A percentile compares a stretch with the other conserved stretches of the same genome.
These are phyloP conservation scores for Conoideocrella luteorostrata DNA, from an alignment of 2,329 filamentous ascomycete species.

Conservation along the genomic window DNA sequence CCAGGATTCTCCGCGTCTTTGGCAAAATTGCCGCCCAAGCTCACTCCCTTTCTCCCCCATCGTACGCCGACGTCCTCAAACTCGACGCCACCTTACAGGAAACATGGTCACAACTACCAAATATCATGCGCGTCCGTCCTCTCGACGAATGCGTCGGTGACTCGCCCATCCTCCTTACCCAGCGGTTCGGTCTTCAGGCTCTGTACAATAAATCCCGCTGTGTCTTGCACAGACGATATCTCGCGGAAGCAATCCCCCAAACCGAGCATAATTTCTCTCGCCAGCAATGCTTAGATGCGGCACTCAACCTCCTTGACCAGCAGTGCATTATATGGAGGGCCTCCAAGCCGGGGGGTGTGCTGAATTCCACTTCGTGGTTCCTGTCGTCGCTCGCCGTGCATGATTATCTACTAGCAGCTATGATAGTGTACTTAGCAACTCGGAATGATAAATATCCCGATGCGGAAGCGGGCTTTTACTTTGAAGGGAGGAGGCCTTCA, in stretches of 20 bases:
- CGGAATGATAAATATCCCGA: constrained; percentile 37
- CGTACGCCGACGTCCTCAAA: constrained; percentile 42
- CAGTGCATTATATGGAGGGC: constrained; percentile 43
- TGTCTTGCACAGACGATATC: constrained; percentile 48
- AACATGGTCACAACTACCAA: constrained; percentile 38
- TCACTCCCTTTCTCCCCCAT: constrained; percentile 40
- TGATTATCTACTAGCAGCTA: constrained; percentile 55
- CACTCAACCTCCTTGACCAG: constrained; percentile 39
- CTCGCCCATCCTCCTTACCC: constrained; percentile 38
- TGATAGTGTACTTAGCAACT: constrained; percentile 50
- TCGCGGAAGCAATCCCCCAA: constrained; percentile 35
- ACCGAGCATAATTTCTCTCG: constrained; percentile 47
- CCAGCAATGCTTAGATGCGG: constrained; percentile 42
- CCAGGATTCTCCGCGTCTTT: constrained; percentile 40
- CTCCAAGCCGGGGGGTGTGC: constrained; percentile 45
- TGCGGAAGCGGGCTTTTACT: constrained; percentile 24
- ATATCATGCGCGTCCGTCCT: constrained; percentile 40
- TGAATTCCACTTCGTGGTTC: constrained; percentile 50
- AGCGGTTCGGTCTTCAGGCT: constrained; percentile 45
- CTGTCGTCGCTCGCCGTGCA: constrained; percentile 50
- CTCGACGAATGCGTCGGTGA: constrained; percentile 45
- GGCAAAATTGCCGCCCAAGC: constrained; percentile 43
- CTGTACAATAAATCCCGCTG: constrained; percentile 50
- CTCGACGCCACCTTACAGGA: constrained; percentile 40
- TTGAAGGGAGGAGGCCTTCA: constrained; percentile 22